Conservation (phyloP, 257 asterid genomes). For the Salvia miltiorrhiza region DNA sequence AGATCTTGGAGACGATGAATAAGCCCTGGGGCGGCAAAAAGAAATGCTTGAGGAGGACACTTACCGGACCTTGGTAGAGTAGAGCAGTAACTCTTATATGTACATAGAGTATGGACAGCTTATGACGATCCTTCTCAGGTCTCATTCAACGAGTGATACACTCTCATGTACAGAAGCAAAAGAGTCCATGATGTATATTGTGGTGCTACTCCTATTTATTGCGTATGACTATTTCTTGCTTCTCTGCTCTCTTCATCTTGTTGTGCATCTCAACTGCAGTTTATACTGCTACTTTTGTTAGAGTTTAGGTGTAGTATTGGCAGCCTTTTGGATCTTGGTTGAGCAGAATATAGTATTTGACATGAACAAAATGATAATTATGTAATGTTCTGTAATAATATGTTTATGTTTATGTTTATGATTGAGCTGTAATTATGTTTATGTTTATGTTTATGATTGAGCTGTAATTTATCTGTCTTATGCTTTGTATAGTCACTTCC, state of each 20-base stretch:
- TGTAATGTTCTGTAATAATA: neutral
- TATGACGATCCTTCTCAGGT: constrained; percentile 23
- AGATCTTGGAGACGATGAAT: constrained; percentile 54
- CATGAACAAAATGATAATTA: neutral
- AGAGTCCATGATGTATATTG: constrained; percentile 25
- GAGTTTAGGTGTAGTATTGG: neutral
- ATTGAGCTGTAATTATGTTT: neutral
- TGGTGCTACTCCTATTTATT: constrained; percentile 13
- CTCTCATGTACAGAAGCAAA: constrained; percentile 33
- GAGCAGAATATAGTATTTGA: constrained; percentile 2
- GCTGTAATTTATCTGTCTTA: neutral
- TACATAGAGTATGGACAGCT: constrained; percentile 17
- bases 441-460: neutral
- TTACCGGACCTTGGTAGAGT: constrained; percentile 83
- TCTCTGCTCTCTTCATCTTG: constrained; percentile 9
- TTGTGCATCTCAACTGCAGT: constrained; percentile 2
- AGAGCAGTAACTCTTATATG: constrained; percentile 12
- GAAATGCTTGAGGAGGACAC: constrained; percentile 69
- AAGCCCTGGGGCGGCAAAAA: constrained; percentile 52
- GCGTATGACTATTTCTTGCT: constrained; percentile 22
- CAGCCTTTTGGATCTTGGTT: neutral
- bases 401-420: neutral
- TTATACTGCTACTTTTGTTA: neutral
- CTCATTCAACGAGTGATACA: neutral
- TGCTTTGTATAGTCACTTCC: neutral